A percentile compares a stretch with the other conserved stretches of the same genome.
Conservation (phyloP, 148 eudicot genomes). For the Cornus suecica region DNA sequence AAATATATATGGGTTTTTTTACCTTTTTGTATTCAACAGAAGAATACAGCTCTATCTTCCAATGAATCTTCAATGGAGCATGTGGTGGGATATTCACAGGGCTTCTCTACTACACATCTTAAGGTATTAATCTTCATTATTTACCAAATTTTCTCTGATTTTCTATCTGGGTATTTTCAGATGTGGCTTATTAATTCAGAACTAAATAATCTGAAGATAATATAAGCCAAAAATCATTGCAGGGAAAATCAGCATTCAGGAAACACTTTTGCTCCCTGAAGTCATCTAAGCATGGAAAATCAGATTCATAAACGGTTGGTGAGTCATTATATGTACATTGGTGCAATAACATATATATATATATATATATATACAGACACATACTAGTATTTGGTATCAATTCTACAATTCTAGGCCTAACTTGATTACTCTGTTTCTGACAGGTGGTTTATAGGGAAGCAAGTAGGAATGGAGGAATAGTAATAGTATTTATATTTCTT, state of each 20-base stretch:
- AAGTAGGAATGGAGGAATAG: not conserved
- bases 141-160: not conserved
- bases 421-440: not conserved
- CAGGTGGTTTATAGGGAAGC: conserved; percentile 26
- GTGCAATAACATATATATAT: not conserved
- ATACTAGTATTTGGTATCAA: no score
- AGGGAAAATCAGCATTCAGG: conserved; percentile 32
- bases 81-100: conserved; percentile 4
- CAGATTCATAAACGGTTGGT: conserved; percentile 28
- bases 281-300: conserved; percentile 25
- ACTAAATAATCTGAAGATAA: no score
- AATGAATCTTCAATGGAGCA: conserved; percentile 29
- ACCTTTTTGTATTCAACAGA: conserved; percentile 21
- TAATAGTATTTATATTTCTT: no score
- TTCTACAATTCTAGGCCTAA: not conserved
- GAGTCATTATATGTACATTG: conserved; percentile 3
- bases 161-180: not conserved
- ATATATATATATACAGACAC: no score
- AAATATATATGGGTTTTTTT: not conserved
- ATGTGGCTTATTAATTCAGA: no score
- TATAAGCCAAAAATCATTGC: not conserved
- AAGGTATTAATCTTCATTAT: not conserved
- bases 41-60: conserved; percentile 26
- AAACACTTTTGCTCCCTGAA: conserved; percentile 37
- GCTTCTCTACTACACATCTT: conserved; percentile 1